These are phyloP conservation scores for Beauveria brongniartii DNA, from an alignment of 2,329 filamentous ascomycete genomes.

Conservation along the genomic window DNA sequence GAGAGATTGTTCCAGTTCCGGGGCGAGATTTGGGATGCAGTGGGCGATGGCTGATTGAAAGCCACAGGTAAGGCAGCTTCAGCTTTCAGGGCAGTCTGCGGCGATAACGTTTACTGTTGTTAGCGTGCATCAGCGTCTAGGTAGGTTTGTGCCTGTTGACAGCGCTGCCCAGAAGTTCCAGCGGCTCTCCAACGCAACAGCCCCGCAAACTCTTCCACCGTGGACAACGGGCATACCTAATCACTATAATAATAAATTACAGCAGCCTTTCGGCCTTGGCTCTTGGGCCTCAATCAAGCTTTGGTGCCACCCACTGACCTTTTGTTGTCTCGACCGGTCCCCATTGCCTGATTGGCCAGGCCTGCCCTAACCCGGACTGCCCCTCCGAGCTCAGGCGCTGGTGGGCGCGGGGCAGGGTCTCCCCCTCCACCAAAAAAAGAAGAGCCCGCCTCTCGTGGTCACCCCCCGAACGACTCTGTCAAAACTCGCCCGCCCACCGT, in stretches of 20 bases:
- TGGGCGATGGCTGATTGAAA: not conserved
- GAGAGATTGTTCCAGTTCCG: conserved; percentile 11
- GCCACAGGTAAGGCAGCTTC: no score
- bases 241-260: no score
- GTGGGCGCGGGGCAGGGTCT: conserved; percentile 11
- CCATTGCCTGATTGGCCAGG: conserved; percentile 6
- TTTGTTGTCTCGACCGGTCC: not conserved
- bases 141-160: not conserved
- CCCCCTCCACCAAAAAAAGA: conserved; percentile 10
- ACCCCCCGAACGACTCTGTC: conserved; percentile 1
- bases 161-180: not conserved
- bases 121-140: not conserved
- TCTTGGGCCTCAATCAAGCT: not conserved
- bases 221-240: no score
- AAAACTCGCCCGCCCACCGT: conserved; percentile 2
- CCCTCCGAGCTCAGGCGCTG: conserved; percentile 6
- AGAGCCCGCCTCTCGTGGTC: conserved; percentile 5
- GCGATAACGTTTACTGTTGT: not conserved
- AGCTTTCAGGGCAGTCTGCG: not conserved
- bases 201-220: no score
- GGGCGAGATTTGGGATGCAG: not conserved
- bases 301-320: not conserved
- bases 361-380: conserved; percentile 1
- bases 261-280: not conserved
- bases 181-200: not conserved